Conservation (phyloP, 176 grass and related monocot species). For the Thalia dealbata region DNA sequence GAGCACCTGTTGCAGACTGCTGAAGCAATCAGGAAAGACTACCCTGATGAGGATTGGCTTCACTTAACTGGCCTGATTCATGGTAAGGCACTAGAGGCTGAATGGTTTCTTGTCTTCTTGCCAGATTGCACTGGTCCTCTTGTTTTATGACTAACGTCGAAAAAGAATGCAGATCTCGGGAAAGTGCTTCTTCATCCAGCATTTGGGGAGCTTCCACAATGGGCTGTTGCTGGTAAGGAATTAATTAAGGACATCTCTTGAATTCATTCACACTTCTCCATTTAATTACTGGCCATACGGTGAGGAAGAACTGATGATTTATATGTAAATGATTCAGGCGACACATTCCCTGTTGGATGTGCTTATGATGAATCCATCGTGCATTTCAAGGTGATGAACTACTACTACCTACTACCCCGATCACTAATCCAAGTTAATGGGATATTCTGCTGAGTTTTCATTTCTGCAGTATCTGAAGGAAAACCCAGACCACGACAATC, state of each 20-base stretch:
- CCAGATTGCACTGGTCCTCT: neutral
- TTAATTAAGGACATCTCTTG: no score
- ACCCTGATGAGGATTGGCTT: conserved; percentile 81
- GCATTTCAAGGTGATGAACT: conserved; percentile 47
- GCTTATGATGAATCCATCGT: conserved; percentile 62
- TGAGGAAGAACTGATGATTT: neutral
- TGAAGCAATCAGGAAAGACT: conserved; percentile 91
- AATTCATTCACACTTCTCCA: neutral
- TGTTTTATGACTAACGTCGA: neutral
- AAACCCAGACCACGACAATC: conserved; percentile 69
- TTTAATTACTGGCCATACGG: neutral
- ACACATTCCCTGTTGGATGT: conserved; percentile 84
- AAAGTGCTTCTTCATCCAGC: conserved; percentile 80
- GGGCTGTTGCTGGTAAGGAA: conserved; percentile 78
- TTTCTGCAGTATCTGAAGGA: conserved; percentile 56
- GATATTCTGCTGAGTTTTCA: neutral
- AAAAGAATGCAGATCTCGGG: conserved; percentile 42
- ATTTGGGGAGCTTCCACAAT: conserved; percentile 73
- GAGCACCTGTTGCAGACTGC: conserved; percentile 94
- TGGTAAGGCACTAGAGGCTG: conserved; percentile 17
- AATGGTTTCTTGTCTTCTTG: neutral
- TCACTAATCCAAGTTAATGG: neutral
- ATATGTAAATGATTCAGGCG: conserved; percentile 34
- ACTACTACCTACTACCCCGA: neutral
- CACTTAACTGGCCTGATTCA: conserved; percentile 94